Conservation (phyloP, 129 eudicot species). For the Arctium minus region DNA sequence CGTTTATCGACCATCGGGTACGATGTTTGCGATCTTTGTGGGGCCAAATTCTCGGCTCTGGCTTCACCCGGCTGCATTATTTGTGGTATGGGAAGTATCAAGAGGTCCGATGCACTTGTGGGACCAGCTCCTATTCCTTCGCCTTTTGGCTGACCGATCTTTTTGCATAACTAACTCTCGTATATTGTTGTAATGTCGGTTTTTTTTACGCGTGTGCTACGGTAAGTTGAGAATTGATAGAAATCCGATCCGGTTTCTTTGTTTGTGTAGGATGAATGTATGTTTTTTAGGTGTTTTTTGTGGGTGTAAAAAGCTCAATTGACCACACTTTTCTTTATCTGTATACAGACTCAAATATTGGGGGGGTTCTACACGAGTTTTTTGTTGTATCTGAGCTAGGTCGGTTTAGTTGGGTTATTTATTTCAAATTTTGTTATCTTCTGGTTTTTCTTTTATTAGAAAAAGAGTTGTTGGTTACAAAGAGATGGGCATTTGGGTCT, state of each 20-base stretch:
- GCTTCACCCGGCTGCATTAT: slow-evolving; percentile 94
- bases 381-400: slow-evolving; percentile 15
- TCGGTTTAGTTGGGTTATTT: neutral
- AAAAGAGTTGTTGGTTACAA: neutral
- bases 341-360: slow-evolving; percentile 11
- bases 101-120: slow-evolving; percentile 84
- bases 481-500: too few species aligned
- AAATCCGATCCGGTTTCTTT: neutral
- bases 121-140: slow-evolving; percentile 93
- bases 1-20: slow-evolving; percentile 93
- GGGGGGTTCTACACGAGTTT: slow-evolving; percentile 1
- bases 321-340: neutral
- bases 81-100: slow-evolving; percentile 99
- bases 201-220: neutral
- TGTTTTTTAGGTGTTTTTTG: slow-evolving; percentile 15
- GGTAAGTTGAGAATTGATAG: slow-evolving; percentile 7
- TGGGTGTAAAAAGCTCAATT: slow-evolving; percentile 6
- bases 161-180: neutral
- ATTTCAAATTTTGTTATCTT: neutral
- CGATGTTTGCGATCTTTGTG: slow-evolving; percentile 96
- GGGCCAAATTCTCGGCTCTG: slow-evolving; percentile 94
- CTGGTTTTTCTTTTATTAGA: neutral
- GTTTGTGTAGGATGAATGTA: slow-evolving; percentile 23
- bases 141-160: slow-evolving; percentile 75
- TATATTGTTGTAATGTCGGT: slow-evolving; percentile 7